Evolutionary conservation across 495 filamentous ascomycete species (phyloP).

Genomic region (Xylaria nigripes): DNA sequence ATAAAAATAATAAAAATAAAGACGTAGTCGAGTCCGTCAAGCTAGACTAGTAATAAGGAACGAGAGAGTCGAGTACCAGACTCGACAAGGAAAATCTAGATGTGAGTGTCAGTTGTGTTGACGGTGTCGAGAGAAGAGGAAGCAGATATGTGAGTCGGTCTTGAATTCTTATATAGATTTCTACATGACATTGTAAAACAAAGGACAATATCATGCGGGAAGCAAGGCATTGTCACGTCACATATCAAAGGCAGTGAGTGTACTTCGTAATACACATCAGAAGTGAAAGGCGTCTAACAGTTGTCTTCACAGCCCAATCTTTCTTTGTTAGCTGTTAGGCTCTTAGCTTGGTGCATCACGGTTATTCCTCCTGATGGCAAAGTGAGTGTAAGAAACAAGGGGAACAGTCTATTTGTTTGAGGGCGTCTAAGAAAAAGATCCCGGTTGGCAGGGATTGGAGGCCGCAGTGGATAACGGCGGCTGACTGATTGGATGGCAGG

Average conservation of each 20-base stretch:
- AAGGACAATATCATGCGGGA: not conserved
- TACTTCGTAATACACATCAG: not conserved
- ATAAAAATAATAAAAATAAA: not conserved
- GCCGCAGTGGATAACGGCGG: not conserved
- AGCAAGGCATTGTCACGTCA: not conserved
- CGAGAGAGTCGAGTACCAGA: conserved; percentile 6
- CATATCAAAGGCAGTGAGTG: not conserved
- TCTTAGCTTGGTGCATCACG: not conserved
- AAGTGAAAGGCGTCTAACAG: not conserved
- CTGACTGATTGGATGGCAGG: conserved; percentile 1
- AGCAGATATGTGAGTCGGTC: not conserved
- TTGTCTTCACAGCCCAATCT: not conserved
- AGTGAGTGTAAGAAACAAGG: not conserved
- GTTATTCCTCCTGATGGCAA: not conserved
- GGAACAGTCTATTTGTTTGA: not conserved
- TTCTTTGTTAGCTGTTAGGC: not conserved
- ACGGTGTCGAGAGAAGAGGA: not conserved
- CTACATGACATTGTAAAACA: not conserved
- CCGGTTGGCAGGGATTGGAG: not conserved
- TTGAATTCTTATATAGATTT: not conserved
- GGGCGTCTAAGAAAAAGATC: not conserved
- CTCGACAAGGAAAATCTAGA: not conserved
- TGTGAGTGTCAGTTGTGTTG: not conserved
- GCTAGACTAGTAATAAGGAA: conserved; percentile 4
- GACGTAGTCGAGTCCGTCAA: not conserved